These are phyloP conservation scores for Penicillium sp. DNA, from an alignment of 2,329 filamentous ascomycete species.

Conservation along the genomic window DNA sequence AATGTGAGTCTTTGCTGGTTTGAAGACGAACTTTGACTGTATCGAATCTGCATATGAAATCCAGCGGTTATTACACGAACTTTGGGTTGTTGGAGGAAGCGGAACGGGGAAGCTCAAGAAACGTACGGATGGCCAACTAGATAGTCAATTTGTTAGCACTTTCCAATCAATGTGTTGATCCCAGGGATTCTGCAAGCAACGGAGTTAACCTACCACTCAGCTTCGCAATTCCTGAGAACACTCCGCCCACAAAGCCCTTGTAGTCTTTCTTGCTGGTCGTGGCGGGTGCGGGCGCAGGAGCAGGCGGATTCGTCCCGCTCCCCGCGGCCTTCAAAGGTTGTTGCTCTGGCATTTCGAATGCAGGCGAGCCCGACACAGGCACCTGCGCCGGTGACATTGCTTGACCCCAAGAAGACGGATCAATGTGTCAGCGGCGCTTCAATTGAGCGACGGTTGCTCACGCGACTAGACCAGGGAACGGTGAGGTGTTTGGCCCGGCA, in stretches of 20 bases:
- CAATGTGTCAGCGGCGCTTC: constrained; percentile 1
- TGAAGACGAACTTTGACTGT: constrained; percentile 96
- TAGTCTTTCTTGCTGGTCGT: constrained; percentile 60
- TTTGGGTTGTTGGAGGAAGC: background rate
- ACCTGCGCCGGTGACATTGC: constrained; percentile 28
- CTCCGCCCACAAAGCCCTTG: constrained; percentile 94
- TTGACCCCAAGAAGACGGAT: no score
- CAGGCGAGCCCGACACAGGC: constrained; percentile 12
- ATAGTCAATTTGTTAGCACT: constrained; percentile 4
- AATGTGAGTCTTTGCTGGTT: constrained; percentile 73
- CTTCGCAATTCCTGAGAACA: constrained; percentile 92
- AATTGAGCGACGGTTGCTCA: background rate
- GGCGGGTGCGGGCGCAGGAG: constrained; percentile 14
- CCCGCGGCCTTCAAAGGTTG: background rate
- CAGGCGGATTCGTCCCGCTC: constrained; percentile 2
- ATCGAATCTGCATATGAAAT: constrained; percentile 65
- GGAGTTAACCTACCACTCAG: constrained; percentile 62
- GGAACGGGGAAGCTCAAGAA: background rate
- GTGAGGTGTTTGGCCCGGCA: no score
- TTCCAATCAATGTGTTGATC: background rate
- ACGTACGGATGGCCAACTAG: constrained; percentile 60
- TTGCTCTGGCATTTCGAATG: constrained; percentile 7
- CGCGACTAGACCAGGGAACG: no score
- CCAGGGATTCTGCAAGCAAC: background rate
- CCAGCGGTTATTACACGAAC: background rate